phyloP scores from a whole-genome alignment of 2,329 filamentous ascomycete genomes.

The Lasiodiplodia gonubiensis region DNA sequence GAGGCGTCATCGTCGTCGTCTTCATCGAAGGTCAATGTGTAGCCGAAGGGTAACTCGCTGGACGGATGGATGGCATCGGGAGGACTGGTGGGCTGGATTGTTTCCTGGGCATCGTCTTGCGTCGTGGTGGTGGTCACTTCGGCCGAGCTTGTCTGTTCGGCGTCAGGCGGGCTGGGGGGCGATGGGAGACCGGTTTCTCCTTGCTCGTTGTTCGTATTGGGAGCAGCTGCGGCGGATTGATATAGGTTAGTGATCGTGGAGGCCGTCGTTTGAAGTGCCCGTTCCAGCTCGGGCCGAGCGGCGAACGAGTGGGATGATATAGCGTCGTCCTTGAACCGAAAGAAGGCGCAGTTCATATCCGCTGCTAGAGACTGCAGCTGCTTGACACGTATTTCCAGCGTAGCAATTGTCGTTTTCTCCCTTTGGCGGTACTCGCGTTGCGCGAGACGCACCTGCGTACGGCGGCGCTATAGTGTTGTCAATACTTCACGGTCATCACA shows the following conservation, averaged over 20 bases:
- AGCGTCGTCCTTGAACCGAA: slow-evolving; percentile 59
- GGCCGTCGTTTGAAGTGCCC: background rate
- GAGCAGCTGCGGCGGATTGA: background rate
- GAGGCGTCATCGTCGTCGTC: background rate
- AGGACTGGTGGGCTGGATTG: too few species aligned
- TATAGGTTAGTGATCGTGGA: background rate
- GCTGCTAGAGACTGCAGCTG: slow-evolving; percentile 72
- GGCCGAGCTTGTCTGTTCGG: background rate
- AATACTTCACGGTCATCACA: background rate
- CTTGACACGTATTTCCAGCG: slow-evolving; percentile 72
- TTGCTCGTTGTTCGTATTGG: background rate
- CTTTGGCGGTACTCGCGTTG: slow-evolving; percentile 84
- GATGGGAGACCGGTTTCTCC: background rate
- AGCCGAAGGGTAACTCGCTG: too few species aligned
- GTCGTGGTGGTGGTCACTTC: too few species aligned
- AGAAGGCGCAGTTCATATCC: slow-evolving; percentile 75
- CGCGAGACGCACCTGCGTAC: slow-evolving; percentile 85
- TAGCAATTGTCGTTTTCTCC: slow-evolving; percentile 80
- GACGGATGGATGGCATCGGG: too few species aligned
- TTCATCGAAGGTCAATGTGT: too few species aligned
- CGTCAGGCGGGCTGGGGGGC: background rate
- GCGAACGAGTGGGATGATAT: background rate
- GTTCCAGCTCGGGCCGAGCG: background rate
- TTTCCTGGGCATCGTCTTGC: too few species aligned
- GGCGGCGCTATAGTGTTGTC: slow-evolving; percentile 65